These are phyloP conservation scores for Fusarium secorum DNA, from an alignment of 2,329 filamentous ascomycete species.

Conservation along the genomic window DNA sequence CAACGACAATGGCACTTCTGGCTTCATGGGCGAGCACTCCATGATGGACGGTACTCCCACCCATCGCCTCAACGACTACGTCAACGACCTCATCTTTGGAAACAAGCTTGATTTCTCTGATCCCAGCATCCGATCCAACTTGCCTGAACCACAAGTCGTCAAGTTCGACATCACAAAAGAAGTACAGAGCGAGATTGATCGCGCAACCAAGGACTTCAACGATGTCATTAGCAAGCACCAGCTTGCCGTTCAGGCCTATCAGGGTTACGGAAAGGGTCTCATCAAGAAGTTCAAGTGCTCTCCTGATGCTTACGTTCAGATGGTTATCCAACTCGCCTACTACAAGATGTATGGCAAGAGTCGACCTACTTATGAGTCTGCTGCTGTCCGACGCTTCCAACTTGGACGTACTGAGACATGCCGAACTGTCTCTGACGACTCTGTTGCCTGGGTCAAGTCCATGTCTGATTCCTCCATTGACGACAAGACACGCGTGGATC, in stretches of 20 bases:
- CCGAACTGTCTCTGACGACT: conserved; percentile 89
- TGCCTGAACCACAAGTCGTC: conserved; percentile 81
- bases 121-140: conserved; percentile 77
- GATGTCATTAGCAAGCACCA: conserved; percentile 87
- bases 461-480: conserved; percentile 76
- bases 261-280: conserved; percentile 95
- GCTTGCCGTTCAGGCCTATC: conserved; percentile 92
- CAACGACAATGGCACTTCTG: conserved; percentile 96
- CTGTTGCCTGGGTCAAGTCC: conserved; percentile 86
- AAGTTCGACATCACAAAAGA: conserved; percentile 80
- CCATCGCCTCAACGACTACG: conserved; percentile 93
- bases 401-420: conserved; percentile 96
- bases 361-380: conserved; percentile 96
- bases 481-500: conserved; percentile 70
- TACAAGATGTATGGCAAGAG: conserved; percentile 99
- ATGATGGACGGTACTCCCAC: conserved; percentile 99
- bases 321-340: conserved; percentile 98
- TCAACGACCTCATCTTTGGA: conserved; percentile 90
- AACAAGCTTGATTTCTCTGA: conserved; percentile 93
- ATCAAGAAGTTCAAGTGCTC: conserved; percentile 99
- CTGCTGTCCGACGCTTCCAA: conserved; percentile 93
- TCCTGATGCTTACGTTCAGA: conserved; percentile 96
- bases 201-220: conserved; percentile 80
- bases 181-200: conserved; percentile 79
- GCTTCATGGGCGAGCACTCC: conserved; percentile 98